These are phyloP conservation scores for Furculomyces boomerangus DNA, from an alignment of 371 early-diverging fungal species.

Conservation along the genomic window DNA sequence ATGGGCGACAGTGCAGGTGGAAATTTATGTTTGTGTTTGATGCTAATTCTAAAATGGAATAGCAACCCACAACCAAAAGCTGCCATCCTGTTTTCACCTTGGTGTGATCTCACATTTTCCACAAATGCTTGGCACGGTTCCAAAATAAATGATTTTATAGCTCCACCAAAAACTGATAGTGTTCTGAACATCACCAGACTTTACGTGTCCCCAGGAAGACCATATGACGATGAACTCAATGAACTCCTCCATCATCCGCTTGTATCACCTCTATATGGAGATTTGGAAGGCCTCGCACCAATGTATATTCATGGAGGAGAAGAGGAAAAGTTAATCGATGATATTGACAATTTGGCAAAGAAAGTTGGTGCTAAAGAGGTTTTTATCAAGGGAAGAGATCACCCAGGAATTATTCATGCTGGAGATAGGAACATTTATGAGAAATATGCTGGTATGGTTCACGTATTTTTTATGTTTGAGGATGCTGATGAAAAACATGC, in stretches of 20 bases:
- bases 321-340: constrained; percentile 32
- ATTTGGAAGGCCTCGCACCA: constrained; percentile 4
- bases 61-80: background rate
- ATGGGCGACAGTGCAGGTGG: constrained; percentile 75
- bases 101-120: constrained; percentile 7
- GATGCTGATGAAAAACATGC: constrained; percentile 1
- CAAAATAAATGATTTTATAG: constrained; percentile 4
- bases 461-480: constrained; percentile 3
- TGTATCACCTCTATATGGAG: constrained; percentile 6
- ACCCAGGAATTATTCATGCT: background rate
- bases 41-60: constrained; percentile 3
- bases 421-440: background rate
- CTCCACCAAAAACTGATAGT: background rate
- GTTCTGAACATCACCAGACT: constrained; percentile 5
- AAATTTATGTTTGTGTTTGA: constrained; percentile 15
- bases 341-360: constrained; percentile 17
- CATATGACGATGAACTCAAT: background rate
- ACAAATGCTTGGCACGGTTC: constrained; percentile 7
- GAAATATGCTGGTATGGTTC: constrained; percentile 4
- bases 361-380: constrained; percentile 1
- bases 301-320: constrained; percentile 12
- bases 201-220: constrained; percentile 7
- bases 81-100: constrained; percentile 8
- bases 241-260: constrained; percentile 10
- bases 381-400: constrained; percentile 1